phyloP scores from a whole-genome alignment of 208 protist species.

The Kentomonas sorsogonicus region DNA sequence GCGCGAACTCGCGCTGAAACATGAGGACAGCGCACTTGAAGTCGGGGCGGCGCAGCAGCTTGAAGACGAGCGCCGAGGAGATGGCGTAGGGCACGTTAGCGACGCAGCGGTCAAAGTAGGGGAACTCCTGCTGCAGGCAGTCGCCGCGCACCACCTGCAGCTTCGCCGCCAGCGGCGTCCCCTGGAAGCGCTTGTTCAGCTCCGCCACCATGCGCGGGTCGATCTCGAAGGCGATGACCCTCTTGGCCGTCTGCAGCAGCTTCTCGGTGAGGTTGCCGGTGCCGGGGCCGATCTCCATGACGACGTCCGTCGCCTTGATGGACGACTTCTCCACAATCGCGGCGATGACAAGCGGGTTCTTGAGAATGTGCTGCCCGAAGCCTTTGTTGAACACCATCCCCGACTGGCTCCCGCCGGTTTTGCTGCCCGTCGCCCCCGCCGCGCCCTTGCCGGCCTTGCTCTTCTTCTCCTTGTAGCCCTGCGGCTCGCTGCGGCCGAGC shows the following conservation, averaged over 20 bases:
- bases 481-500: constrained; percentile 54
- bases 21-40: constrained; percentile 98
- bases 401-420: constrained; percentile 75
- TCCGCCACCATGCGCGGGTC: constrained; percentile 99
- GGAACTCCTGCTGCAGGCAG: constrained; percentile 97
- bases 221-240: constrained; percentile 98
- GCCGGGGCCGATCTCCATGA: constrained; percentile 99
- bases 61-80: constrained; percentile 99
- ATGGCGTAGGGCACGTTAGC: constrained; percentile 99
- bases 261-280: constrained; percentile 99
- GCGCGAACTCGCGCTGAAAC: constrained; percentile 99
- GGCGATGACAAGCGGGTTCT: constrained; percentile 97
- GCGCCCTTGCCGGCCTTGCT: too few species aligned
- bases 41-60: constrained; percentile 94
- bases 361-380: constrained; percentile 98
- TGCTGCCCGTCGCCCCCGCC: constrained; percentile 33
- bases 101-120: constrained; percentile 99
- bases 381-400: constrained; percentile 95
- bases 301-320: constrained; percentile 96
- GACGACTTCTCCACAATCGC: constrained; percentile 96
- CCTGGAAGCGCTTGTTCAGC: constrained; percentile 98
- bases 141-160: constrained; percentile 98
- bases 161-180: constrained; percentile 84
- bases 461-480: constrained; percentile 27
- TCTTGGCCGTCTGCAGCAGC: constrained; percentile 95